Evolutionary conservation across 108 stramenopile genomes (phyloP).

Genomic region (Tribonema minus): DNA sequence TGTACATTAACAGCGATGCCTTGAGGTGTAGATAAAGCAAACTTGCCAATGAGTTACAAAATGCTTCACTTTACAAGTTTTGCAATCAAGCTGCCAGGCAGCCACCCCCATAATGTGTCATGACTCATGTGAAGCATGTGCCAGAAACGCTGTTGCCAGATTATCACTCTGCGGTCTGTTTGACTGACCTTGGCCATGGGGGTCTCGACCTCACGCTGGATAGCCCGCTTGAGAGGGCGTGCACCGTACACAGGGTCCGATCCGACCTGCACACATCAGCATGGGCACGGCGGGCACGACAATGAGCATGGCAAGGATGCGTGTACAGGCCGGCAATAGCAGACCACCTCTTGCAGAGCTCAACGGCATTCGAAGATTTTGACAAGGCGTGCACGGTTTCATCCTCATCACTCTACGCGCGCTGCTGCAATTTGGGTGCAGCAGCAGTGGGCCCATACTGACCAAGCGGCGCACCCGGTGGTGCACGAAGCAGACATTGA

Average conservation of each 20-base stretch:
- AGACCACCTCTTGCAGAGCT: neutral
- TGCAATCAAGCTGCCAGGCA: too few relatives aligned
- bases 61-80: too few relatives aligned
- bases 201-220: conserved; percentile 91
- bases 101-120: too few relatives aligned
- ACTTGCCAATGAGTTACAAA: too few relatives aligned
- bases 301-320: neutral
- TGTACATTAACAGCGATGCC: too few relatives aligned
- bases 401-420: neutral
- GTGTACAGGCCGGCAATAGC: neutral
- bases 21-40: too few relatives aligned
- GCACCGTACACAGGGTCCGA: conserved; percentile 94
- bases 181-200: conserved; percentile 78
- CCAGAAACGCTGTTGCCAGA: too few relatives aligned
- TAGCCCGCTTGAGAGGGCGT: conserved; percentile 87
- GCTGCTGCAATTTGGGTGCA: neutral
- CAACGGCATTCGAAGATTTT: neutral
- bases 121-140: too few relatives aligned
- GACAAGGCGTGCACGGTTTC: neutral
- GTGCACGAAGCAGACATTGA: too few relatives aligned
- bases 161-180: too few relatives aligned
- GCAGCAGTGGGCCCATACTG: too few relatives aligned
- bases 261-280: conserved; percentile 14
- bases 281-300: too few relatives aligned
- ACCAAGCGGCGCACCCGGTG: neutral